phyloP scores from a whole-genome alignment of 768 basidiomycete genomes.

The Tremella fuciformis region DNA sequence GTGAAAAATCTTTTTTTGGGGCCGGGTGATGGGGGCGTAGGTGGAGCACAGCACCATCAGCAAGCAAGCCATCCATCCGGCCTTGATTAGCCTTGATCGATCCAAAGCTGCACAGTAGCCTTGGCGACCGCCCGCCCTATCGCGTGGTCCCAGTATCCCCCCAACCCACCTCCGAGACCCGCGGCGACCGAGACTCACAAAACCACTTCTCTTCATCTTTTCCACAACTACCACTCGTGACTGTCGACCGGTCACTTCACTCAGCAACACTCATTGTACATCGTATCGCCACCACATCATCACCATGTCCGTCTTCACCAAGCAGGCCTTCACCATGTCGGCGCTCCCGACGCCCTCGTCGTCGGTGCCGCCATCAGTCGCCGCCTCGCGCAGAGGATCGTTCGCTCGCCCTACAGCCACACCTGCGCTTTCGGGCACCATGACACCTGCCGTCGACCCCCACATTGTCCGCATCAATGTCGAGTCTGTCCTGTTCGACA shows the following conservation, averaged over 20 bases:
- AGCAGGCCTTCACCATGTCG: constrained; percentile 49
- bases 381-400: constrained; percentile 33
- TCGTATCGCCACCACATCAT: constrained; percentile 7
- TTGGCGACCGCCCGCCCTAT: too few relatives aligned
- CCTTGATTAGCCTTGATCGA: background rate
- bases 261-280: background rate
- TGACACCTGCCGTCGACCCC: constrained; percentile 37
- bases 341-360: constrained; percentile 38
- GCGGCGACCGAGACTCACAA: background rate
- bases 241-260: constrained; percentile 3
- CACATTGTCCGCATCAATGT: constrained; percentile 50
- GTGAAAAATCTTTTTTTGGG: too few relatives aligned
- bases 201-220: too few relatives aligned
- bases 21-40: too few relatives aligned
- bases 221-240: too few relatives aligned
- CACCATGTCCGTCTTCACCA: constrained; percentile 52
- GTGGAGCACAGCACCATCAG: too few relatives aligned
- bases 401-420: constrained; percentile 19
- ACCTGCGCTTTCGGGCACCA: constrained; percentile 17
- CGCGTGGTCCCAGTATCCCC: too few relatives aligned
- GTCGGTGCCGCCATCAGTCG: constrained; percentile 31
- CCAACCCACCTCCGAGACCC: background rate
- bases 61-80: background rate
- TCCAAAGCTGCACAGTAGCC: too few relatives aligned
- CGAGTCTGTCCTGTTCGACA: constrained; percentile 43